phyloP scores from a whole-genome alignment of 495 filamentous ascomycete species.

The Tuber indicum region DNA sequence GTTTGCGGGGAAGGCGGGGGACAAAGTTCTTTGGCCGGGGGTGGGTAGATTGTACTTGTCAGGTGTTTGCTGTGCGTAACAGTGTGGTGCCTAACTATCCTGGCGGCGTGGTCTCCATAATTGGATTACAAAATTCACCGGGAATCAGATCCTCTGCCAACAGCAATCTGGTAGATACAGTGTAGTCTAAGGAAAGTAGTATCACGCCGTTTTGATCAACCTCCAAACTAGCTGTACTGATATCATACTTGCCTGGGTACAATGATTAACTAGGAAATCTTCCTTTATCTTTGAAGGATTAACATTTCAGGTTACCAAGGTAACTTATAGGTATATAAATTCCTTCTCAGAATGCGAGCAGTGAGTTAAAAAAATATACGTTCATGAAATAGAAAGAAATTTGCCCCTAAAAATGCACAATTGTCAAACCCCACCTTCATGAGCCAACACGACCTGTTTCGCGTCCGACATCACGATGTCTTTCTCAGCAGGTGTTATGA shows the following conservation, averaged over 20 bases:
- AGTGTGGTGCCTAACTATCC: neutral
- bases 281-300: neutral
- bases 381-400: neutral
- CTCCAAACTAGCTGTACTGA: neutral
- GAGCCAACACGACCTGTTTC: neutral
- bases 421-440: neutral
- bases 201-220: neutral
- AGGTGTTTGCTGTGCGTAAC: neutral
- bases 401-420: neutral
- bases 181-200: neutral
- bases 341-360: neutral
- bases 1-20: neutral
- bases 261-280: neutral
- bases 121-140: neutral
- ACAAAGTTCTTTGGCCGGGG: neutral
- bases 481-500: slow-evolving; percentile 30
- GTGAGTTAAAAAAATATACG: neutral
- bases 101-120: too few species aligned
- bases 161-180: neutral
- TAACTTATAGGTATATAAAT: neutral
- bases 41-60: neutral
- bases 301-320: neutral
- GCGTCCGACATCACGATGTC: slow-evolving; percentile 7
- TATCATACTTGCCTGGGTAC: neutral
- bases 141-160: neutral